Percentiles rank a stretch among this genome's conserved stretches.
Conservation (phyloP, 2,329 filamentous ascomycete genomes). For the Cordyceps cicadae region DNA sequence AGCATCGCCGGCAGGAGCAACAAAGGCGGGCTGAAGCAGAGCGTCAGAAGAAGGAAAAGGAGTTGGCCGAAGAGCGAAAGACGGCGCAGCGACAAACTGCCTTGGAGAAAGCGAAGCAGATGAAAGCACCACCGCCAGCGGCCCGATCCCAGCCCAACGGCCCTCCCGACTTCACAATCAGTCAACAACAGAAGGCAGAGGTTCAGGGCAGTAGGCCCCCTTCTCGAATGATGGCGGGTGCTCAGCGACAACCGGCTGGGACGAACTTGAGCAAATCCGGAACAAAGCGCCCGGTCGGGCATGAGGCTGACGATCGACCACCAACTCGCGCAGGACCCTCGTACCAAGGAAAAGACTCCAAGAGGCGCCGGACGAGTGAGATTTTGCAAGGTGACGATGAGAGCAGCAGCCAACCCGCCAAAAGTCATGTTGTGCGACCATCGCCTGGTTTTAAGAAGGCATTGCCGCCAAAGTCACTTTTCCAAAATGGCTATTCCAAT, state of each 20-base stretch:
- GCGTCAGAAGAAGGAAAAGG: conserved; percentile 52
- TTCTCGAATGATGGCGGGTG: conserved; percentile 51
- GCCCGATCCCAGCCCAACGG: conserved; percentile 46
- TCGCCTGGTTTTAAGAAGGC: conserved; percentile 65
- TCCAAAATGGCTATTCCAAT: conserved; percentile 53
- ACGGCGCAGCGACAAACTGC: conserved; percentile 54
- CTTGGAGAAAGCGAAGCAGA: conserved; percentile 58
- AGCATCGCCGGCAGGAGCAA: conserved; percentile 53
- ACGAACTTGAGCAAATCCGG: conserved; percentile 1
- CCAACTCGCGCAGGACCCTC: conserved; percentile 46
- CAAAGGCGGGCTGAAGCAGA: conserved; percentile 53
- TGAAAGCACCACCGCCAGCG: conserved; percentile 53
- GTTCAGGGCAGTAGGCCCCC: conserved; percentile 34
- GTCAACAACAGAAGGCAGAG: conserved; percentile 24
- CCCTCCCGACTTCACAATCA: conserved; percentile 36
- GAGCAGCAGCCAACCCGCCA: conserved; percentile 53
- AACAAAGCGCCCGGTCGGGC: conserved; percentile 59
- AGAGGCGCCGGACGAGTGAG: conserved; percentile 72
- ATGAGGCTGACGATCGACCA: conserved; percentile 47
- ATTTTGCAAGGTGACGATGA: conserved; percentile 57
- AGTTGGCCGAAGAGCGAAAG: conserved; percentile 58
- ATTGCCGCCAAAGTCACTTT: conserved; percentile 49
- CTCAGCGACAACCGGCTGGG: conserved; percentile 49
- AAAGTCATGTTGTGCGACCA: conserved; percentile 77
- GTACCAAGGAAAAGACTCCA: conserved; percentile 63